Conservation (phyloP, 495 filamentous ascomycete species). For the Ramalina peruviana region DNA sequence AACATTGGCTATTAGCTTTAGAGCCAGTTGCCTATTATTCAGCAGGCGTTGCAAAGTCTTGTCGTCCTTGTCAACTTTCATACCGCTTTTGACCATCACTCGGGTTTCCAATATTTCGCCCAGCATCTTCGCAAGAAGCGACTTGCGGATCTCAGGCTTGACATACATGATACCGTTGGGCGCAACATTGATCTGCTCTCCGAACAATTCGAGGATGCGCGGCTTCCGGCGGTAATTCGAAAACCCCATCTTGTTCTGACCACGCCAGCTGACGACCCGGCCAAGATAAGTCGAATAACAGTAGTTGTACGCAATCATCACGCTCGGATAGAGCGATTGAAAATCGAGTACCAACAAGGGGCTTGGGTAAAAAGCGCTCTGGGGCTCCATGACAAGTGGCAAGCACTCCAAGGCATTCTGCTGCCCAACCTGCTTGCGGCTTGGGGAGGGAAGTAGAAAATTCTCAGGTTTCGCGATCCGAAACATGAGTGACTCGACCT, state of each 20-base stretch:
- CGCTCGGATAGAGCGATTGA: conserved; percentile 87
- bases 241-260: conserved; percentile 91
- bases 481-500: conserved; percentile 97
- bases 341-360: conserved; percentile 89
- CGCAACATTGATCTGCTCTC: conserved; percentile 81
- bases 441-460: conserved; percentile 79
- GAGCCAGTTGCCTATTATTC: conserved; percentile 84
- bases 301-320: conserved; percentile 99
- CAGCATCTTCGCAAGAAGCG: conserved; percentile 89
- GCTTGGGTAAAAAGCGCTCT: conserved; percentile 84
- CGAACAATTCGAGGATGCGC: conserved; percentile 60
- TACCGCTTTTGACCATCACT: conserved; percentile 95
- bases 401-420: conserved; percentile 94
- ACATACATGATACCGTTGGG: conserved; percentile 96
- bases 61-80: conserved; percentile 91
- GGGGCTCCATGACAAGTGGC: conserved; percentile 94
- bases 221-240: conserved; percentile 64
- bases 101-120: conserved; percentile 91
- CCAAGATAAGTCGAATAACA: conserved; percentile 97
- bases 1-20: conserved; percentile 97
- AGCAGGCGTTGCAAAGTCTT: conserved; percentile 72
- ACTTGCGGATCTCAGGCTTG: conserved; percentile 74
- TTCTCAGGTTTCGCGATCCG: conserved; percentile 96
- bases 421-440: conserved; percentile 75
- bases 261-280: conserved; percentile 69